Evolutionary conservation across 441 rosid genomes (phyloP).

Genomic region (Iberis amara): DNA sequence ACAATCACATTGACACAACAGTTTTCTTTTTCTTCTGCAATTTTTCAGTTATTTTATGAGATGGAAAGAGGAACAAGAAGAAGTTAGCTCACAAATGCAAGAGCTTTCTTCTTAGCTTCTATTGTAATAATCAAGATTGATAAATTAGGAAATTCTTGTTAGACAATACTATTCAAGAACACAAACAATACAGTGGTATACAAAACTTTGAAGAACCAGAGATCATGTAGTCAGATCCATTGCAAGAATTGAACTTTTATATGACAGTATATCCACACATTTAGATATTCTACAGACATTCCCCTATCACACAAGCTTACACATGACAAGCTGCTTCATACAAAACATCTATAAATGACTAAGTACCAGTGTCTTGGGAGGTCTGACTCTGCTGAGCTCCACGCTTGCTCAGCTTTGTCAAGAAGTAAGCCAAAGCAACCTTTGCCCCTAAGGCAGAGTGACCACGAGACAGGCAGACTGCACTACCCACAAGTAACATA

Average conservation of each 20-base stretch:
- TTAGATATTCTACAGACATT: slow-evolving; percentile 8
- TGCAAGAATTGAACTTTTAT: neutral
- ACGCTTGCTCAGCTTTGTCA: slow-evolving; percentile 68
- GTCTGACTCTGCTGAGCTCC: slow-evolving; percentile 40
- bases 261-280: slow-evolving; percentile 10
- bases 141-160: neutral
- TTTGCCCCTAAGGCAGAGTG: slow-evolving; percentile 77
- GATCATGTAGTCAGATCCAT: slow-evolving; percentile 20
- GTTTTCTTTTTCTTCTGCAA: slow-evolving; percentile 4
- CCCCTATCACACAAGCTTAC: slow-evolving; percentile 15
- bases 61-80: slow-evolving; percentile 19
- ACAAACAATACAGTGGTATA: neutral
- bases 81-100: slow-evolving; percentile 19
- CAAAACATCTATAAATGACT: neutral
- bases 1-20: slow-evolving; percentile 30
- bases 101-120: slow-evolving; percentile 23
- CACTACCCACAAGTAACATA: slow-evolving; percentile 44
- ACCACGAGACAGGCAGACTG: slow-evolving; percentile 64
- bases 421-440: slow-evolving; percentile 68
- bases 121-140: slow-evolving; percentile 5
- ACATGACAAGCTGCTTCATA: neutral
- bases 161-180: neutral
- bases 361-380: slow-evolving; percentile 25
- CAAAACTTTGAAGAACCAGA: slow-evolving; percentile 11
- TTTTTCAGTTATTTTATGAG: slow-evolving; percentile 24